phyloP scores from a whole-genome alignment of 2,329 filamentous ascomycete genomes.

The Ramichloridium luteum region DNA sequence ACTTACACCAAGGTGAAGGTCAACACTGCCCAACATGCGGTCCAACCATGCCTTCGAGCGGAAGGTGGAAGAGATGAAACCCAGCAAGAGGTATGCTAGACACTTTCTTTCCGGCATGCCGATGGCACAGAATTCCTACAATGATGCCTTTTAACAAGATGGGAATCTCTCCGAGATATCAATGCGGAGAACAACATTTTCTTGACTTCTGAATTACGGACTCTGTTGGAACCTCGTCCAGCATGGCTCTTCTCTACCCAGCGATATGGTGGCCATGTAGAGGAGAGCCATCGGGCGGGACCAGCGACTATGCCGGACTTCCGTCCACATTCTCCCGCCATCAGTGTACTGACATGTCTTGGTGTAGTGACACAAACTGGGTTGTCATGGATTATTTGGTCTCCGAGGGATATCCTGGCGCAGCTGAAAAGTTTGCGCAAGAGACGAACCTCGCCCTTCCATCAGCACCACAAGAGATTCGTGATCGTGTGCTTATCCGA shows the following conservation, averaged over 20 bases:
- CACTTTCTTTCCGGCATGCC: conserved; percentile 12
- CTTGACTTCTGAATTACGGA: conserved; percentile 53
- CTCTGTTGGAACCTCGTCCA: no score
- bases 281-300: no score
- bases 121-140: no score
- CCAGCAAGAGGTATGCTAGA: conserved; percentile 59
- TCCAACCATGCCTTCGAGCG: conserved; percentile 63
- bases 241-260: no score
- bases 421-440: conserved; percentile 82
- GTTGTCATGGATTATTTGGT: conserved; percentile 95
- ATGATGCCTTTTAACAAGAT: conserved; percentile 87
- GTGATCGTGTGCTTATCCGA: conserved; percentile 68
- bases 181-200: conserved; percentile 82
- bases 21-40: conserved; percentile 41
- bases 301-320: no score
- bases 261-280: no score
- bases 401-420: conserved; percentile 85
- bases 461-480: conserved; percentile 57
- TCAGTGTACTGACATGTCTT: conserved; percentile 15
- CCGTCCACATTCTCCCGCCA: no score
- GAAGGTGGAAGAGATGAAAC: conserved; percentile 71
- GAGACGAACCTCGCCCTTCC: conserved; percentile 78
- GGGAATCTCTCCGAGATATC: conserved; percentile 99
- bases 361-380: conserved; percentile 75
- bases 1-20: no score